These are phyloP conservation scores for Acanthamoeba quina DNA, from an alignment of 208 protist species.

Conservation along the genomic window DNA sequence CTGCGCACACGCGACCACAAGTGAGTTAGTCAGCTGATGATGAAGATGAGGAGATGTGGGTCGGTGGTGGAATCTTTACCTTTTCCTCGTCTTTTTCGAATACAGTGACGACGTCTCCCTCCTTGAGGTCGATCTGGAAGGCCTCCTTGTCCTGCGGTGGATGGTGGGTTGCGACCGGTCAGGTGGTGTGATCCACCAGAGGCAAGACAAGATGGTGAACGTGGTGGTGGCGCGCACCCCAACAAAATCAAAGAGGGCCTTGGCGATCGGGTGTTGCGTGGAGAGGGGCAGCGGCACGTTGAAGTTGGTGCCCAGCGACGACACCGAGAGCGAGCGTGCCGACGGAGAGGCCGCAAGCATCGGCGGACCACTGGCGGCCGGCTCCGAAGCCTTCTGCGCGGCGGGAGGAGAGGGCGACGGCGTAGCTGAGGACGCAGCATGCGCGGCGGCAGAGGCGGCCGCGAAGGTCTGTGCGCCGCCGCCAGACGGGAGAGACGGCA, in stretches of 20 bases:
- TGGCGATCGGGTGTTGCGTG: background rate
- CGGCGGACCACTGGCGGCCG: background rate
- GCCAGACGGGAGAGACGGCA: background rate
- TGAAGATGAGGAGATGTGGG: background rate
- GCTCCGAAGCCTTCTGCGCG: background rate
- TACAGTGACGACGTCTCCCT: slow-evolving; percentile 1
- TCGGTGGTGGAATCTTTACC: background rate
- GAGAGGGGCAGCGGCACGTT: slow-evolving; percentile 3
- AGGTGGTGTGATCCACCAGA: background rate
- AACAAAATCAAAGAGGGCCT: slow-evolving; percentile 11
- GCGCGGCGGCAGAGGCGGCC: background rate
- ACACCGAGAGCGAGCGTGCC: background rate
- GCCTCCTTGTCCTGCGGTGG: background rate
- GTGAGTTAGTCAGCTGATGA: background rate
- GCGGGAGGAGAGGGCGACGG: background rate
- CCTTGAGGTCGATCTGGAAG: slow-evolving; percentile 21
- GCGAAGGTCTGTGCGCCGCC: slow-evolving; percentile 4
- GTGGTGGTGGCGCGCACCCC: background rate
- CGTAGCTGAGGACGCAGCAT: background rate
- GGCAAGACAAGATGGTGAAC: background rate
- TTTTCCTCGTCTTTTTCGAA: slow-evolving; percentile 35
- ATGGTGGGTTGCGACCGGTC: background rate
- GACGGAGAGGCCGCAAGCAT: background rate
- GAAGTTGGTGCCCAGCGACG: background rate
- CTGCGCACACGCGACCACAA: background rate